A percentile compares a stretch with the other conserved stretches of the same genome.
phyloP scores from a whole-genome alignment of 257 asterid genomes.

The Fraxinus quadrangulata region DNA sequence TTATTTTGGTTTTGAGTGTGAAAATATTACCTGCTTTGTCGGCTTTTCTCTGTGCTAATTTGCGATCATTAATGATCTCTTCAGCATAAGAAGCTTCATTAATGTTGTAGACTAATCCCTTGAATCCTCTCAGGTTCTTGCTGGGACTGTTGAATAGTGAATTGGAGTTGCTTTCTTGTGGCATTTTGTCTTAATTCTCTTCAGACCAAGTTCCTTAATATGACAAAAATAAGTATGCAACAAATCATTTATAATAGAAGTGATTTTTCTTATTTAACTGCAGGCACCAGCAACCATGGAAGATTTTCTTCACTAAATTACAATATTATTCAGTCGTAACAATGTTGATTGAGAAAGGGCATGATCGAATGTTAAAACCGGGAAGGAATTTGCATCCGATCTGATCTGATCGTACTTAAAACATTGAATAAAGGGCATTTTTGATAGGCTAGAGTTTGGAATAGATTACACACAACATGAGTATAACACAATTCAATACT shows the following conservation, averaged over 20 bases:
- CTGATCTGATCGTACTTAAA: background rate
- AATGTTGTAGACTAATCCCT: slow-evolving; percentile 47
- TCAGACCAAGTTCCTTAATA: background rate
- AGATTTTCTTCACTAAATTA: background rate
- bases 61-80: slow-evolving; percentile 65
- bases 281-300: slow-evolving; percentile 3
- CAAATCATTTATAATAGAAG: too few species aligned
- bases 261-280: slow-evolving; percentile 4
- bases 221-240: background rate
- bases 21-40: slow-evolving; percentile 65
- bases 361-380: background rate
- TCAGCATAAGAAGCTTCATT: slow-evolving; percentile 43
- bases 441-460: background rate
- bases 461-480: too few species aligned
- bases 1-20: background rate
- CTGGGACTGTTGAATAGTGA: slow-evolving; percentile 56
- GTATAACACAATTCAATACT: background rate
- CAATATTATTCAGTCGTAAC: slow-evolving; percentile 33
- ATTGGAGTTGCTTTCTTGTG: slow-evolving; percentile 51
- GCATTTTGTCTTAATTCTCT: slow-evolving; percentile 41
- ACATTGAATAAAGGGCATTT: too few species aligned
- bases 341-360: slow-evolving; percentile 4
- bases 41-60: slow-evolving; percentile 79
- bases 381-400: background rate
- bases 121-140: slow-evolving; percentile 68